Base-by-base conservation (phyloP, 192 early-diverging fungal species). In the Linnemannia exigua region DNA sequence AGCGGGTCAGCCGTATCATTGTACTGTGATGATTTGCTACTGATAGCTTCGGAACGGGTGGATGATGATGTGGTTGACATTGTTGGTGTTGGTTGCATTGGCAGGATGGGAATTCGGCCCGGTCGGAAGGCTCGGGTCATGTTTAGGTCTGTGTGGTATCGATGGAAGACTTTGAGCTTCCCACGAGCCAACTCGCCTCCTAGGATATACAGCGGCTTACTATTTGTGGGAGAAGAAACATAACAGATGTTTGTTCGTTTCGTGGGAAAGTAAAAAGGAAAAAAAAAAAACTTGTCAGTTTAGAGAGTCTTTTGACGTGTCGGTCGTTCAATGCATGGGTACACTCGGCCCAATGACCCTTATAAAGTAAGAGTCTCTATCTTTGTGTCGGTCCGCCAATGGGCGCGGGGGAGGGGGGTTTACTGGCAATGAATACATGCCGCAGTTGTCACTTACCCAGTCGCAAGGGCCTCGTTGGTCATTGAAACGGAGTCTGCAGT, bases 401-500 rank as follows among this genome's bases (percentile, higher is more conserved):
- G 22, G 36, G 12, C 15, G 7, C 31, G 15, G n/a, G n/a, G n/a
- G n/a, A n/a, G n/a, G n/a, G n/a, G n/a, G n/a, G n/a, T n/a, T n/a
- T n/a, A n/a, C 15, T n/a, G 54, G 17, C 15, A 28, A n/a, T 5
- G 5, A 58, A 58, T 16, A 58, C 15, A 69, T 69, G 17, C 9
- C 8, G 8, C 20, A 14, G 70, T 41, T 19, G 7, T 35, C 9
- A 20, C 70, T 80, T 77, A 86, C 84, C 84, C 84, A 37, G 77
- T 73, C 31, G 84, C 78, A n/a, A 86, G 44, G 9, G 84, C 84
- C 28, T 86, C 84, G 84, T 80, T 86, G 7, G 84, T 80, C 84
- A 86, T 86, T 3, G 79, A 74, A 31, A 86, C 38, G 1, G 84
- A 86, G n/a, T 86, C 84, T 28, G 84, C 84, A 25, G 78, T 80